Evolutionary conservation across 2,329 filamentous ascomycete species (phyloP).

Genomic region (Escovopsis sp.): DNA sequence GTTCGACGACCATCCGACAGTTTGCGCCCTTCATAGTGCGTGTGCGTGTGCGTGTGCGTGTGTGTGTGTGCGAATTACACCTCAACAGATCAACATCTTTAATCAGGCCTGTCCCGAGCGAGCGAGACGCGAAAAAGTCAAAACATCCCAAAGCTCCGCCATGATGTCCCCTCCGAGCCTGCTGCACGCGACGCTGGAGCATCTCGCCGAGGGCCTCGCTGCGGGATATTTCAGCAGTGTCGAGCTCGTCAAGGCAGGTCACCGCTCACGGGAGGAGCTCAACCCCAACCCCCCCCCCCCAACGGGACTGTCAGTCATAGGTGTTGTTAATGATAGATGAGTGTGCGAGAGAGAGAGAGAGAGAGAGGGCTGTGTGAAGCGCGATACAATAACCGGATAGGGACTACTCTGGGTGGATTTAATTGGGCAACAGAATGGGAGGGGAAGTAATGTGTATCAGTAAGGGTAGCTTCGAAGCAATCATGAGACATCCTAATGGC

Average conservation of each 20-base stretch:
- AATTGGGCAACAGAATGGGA: too few species aligned
- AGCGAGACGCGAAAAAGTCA: neutral
- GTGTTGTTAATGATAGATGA: too few species aligned
- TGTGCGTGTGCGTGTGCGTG: too few species aligned
- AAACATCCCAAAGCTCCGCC: neutral
- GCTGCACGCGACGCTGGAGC: slow-evolving; percentile 18
- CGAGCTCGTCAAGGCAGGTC: slow-evolving; percentile 17
- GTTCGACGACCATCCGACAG: too few species aligned
- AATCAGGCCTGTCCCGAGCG: neutral
- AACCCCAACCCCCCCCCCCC: neutral
- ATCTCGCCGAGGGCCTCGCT: slow-evolving; percentile 18
- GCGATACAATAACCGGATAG: too few species aligned
- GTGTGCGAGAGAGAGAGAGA: too few species aligned
- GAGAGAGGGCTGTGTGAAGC: too few species aligned
- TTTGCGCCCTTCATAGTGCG: too few species aligned
- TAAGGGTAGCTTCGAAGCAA: neutral
- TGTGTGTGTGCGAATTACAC: too few species aligned
- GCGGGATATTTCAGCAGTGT: slow-evolving; percentile 19
- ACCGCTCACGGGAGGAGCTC: neutral
- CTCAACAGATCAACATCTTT: too few species aligned
- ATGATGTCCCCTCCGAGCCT: slow-evolving; percentile 16
- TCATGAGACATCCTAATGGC: neutral
- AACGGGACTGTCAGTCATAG: neutral
- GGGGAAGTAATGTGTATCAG: neutral
- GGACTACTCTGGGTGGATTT: too few species aligned